These are phyloP conservation scores for Neurospora intermedia DNA, from an alignment of 495 filamentous ascomycete species.

Conservation along the genomic window DNA sequence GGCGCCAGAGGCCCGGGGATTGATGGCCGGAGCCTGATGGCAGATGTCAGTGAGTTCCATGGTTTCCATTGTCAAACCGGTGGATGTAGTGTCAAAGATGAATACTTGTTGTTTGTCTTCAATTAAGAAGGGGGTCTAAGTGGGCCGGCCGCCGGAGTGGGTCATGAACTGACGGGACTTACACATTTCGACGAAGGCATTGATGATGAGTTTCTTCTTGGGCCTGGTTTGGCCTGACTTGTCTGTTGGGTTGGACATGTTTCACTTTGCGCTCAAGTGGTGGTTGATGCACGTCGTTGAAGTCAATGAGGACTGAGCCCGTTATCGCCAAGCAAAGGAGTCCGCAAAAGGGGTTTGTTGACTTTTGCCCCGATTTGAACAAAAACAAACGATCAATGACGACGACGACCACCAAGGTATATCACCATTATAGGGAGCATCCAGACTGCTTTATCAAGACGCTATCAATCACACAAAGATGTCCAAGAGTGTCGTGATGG, in stretches of 20 bases:
- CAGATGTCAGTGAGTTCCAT: neutral
- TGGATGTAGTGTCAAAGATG: neutral
- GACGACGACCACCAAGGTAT: neutral
- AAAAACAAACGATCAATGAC: neutral
- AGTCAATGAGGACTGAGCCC: neutral
- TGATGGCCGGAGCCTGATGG: conserved; percentile 48
- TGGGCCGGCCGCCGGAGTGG: neutral
- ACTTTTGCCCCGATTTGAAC: neutral
- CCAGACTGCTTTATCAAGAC: neutral
- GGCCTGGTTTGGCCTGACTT: conserved; percentile 1
- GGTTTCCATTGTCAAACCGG: neutral
- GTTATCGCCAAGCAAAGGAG: neutral
- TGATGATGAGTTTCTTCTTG: conserved; percentile 53
- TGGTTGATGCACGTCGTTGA: neutral
- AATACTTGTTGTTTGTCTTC: neutral
- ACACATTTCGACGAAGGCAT: conserved; percentile 53
- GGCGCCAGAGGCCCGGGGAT: conserved; percentile 52
- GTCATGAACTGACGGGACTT: conserved; percentile 9
- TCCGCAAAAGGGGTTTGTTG: neutral
- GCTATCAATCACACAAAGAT: neutral
- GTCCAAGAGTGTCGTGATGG: neutral
- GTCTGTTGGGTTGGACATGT: neutral
- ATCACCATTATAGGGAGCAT: neutral
- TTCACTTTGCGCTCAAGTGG: neutral
- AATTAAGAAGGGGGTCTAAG: neutral